phyloP scores from a whole-genome alignment of 129 eudicot genomes.

The Arctium lappa region DNA sequence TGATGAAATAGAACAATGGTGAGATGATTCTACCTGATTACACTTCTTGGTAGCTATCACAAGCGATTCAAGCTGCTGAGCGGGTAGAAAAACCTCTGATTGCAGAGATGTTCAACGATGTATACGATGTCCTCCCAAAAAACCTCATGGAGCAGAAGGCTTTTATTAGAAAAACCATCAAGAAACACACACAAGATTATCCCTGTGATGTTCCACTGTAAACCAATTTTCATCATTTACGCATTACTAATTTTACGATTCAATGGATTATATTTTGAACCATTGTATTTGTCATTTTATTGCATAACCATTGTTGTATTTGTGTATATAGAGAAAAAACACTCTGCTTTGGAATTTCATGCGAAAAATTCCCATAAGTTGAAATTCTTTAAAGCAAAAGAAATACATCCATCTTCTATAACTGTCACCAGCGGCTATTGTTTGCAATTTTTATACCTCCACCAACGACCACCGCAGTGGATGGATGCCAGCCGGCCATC shows the following conservation, averaged over 20 bases:
- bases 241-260: neutral
- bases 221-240: neutral
- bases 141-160: constrained; percentile 73
- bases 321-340: neutral
- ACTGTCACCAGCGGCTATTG: neutral
- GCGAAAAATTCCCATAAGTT: neutral
- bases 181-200: constrained; percentile 46
- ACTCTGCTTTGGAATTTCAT: neutral
- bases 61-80: constrained; percentile 83
- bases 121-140: constrained; percentile 55
- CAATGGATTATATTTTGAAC: neutral
- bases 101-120: constrained; percentile 67
- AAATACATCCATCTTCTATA: neutral
- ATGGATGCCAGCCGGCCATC: no score
- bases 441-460: neutral
- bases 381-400: neutral
- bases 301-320: neutral
- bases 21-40: constrained; percentile 23
- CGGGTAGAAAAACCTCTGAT: constrained; percentile 55
- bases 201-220: constrained; percentile 35
- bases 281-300: neutral
- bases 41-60: constrained; percentile 37
- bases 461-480: no score
- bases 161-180: constrained; percentile 40
- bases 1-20: constrained; percentile 76